A percentile compares a stretch with the other conserved stretches of the same genome.
Conservation (phyloP, 1,284 basidiomycete species). For the Ganoderma sinense region DNA sequence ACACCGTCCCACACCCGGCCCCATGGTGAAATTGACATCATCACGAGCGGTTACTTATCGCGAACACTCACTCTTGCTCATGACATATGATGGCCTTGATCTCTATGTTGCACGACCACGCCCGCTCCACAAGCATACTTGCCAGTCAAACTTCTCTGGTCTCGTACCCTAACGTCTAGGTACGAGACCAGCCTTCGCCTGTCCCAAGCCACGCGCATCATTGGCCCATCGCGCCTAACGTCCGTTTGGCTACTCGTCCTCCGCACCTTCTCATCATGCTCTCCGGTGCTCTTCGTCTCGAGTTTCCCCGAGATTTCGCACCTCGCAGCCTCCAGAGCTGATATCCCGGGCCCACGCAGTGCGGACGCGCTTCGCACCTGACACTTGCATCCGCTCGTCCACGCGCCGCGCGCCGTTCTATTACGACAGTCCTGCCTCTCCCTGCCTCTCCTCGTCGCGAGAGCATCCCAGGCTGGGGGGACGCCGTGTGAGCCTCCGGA, state of each 20-base stretch:
- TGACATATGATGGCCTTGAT: not conserved
- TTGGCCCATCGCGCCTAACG: not conserved
- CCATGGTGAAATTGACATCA: not conserved
- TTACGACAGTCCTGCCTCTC: not conserved
- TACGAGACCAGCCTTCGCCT: not conserved
- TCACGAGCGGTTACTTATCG: no score
- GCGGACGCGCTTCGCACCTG: not conserved
- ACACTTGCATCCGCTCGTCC: not conserved
- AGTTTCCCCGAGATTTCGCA: not conserved
- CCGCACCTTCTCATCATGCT: not conserved
- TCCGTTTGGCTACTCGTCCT: not conserved
- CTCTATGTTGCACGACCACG: not conserved
- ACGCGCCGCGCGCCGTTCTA: not conserved
- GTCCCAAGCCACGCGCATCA: not conserved
- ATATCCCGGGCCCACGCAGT: not conserved
- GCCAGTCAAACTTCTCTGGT: no score
- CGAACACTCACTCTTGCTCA: not conserved
- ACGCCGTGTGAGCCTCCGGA: not conserved
- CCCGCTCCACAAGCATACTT: not conserved
- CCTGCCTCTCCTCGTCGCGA: not conserved
- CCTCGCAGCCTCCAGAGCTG: not conserved
- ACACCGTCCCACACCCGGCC: not conserved
- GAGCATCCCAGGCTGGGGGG: not conserved
- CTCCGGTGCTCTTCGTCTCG: not conserved
- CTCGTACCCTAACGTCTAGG: no score